These are phyloP conservation scores for Galerina marginata DNA, from an alignment of 768 basidiomycete species.

Conservation along the genomic window DNA sequence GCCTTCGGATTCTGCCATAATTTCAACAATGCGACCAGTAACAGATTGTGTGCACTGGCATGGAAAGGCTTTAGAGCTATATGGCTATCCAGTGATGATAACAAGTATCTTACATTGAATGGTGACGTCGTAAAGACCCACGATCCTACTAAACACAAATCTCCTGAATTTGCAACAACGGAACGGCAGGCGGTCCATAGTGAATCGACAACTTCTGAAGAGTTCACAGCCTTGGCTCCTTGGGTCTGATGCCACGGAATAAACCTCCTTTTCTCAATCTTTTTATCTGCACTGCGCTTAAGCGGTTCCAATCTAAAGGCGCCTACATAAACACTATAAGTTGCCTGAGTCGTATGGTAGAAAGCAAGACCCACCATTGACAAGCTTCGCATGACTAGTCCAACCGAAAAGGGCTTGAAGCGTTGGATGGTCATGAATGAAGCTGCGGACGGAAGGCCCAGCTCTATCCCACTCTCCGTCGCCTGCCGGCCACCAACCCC, in stretches of 20 bases:
- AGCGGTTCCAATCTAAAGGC: conserved; percentile 22
- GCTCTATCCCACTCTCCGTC: background rate
- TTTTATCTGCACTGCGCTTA: conserved; percentile 31
- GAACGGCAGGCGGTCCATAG: conserved; percentile 21
- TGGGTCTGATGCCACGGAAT: conserved; percentile 15
- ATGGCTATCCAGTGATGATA: no score
- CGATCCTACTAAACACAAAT: conserved; percentile 25
- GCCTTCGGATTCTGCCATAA: conserved; percentile 13
- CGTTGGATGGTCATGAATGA: background rate
- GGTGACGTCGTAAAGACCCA: conserved; percentile 30
- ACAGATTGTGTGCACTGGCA: conserved; percentile 2
- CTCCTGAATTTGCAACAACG: conserved; percentile 21
- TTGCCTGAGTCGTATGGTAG: no score
- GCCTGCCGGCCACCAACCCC: conserved; percentile 35
- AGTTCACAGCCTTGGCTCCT: conserved; percentile 18
- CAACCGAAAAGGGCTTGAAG: conserved; percentile 3
- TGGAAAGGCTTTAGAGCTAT: conserved; percentile 3
- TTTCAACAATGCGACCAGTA: conserved; percentile 24
- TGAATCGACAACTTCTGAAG: background rate
- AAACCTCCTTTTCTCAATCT: conserved; percentile 6
- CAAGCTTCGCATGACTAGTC: background rate
- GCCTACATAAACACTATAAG: conserved; percentile 1
- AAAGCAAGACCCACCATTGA: no score
- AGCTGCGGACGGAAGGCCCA: background rate
- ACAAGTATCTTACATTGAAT: no score